Conservation (phyloP, 1,139 yeast species). For the Blastobotrys illinoisensis region DNA sequence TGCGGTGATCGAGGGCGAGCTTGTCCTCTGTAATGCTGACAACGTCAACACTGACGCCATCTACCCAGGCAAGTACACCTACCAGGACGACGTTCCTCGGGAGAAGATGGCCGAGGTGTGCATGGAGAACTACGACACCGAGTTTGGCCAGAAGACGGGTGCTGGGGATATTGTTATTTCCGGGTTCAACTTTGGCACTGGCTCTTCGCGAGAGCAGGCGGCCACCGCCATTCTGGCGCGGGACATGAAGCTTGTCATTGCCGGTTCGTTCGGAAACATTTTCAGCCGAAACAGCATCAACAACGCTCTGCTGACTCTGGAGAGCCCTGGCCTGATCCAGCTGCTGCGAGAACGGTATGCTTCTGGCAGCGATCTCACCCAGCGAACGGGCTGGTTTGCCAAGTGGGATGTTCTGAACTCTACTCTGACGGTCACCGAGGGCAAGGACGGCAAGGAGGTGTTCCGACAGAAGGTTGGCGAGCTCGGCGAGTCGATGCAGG, state of each 20-base stretch:
- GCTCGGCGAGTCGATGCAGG: slow-evolving; percentile 90
- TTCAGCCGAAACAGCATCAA: slow-evolving; percentile 93
- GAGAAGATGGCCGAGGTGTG: slow-evolving; percentile 98
- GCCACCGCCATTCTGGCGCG: slow-evolving; percentile 95
- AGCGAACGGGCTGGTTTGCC: slow-evolving; percentile 91
- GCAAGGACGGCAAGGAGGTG: slow-evolving; percentile 53
- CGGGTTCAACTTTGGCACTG: slow-evolving; percentile 96
- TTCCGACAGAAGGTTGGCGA: slow-evolving; percentile 89
- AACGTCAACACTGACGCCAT: slow-evolving; percentile 98
- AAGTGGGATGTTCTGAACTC: slow-evolving; percentile 91
- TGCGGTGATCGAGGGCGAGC: slow-evolving; percentile 77
- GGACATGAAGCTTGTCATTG: slow-evolving; percentile 86
- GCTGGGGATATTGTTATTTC: slow-evolving; percentile 86
- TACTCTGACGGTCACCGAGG: slow-evolving; percentile 68
- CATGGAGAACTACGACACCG: slow-evolving; percentile 96
- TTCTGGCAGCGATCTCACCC: slow-evolving; percentile 61
- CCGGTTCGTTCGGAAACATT: slow-evolving; percentile 97
- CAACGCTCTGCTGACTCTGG: slow-evolving; percentile 88
- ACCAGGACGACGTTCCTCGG: slow-evolving; percentile 91
- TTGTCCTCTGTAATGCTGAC: slow-evolving; percentile 93
- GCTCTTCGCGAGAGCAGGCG: slow-evolving; percentile 98
- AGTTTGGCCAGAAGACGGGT: slow-evolving; percentile 71
- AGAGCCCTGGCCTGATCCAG: slow-evolving; percentile 80
- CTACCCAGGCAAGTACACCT: slow-evolving; percentile 97
- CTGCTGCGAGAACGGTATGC: slow-evolving; percentile 65